Conservation (phyloP, 139 green algal species). For the Volvox reticuliferus region DNA sequence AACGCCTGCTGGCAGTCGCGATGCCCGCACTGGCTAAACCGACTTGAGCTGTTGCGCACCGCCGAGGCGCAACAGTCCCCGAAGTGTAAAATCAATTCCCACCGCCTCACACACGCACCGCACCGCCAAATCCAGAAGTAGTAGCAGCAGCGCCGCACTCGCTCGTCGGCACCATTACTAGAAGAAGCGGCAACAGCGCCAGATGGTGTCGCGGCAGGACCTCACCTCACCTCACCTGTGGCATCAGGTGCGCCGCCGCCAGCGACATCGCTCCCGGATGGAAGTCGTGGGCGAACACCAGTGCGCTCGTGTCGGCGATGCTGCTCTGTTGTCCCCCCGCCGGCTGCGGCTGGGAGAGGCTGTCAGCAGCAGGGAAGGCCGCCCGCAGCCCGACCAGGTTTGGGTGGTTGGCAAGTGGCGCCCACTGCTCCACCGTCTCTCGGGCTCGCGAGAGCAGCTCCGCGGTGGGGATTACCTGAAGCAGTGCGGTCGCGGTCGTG, state of each 20-base stretch:
- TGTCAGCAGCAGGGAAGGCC: slow-evolving; percentile 82
- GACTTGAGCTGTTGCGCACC: too few species aligned
- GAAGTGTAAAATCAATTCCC: too few species aligned
- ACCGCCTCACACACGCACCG: too few species aligned
- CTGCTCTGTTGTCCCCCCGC: background rate
- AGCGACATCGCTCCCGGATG: slow-evolving; percentile 75
- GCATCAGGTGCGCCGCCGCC: slow-evolving; percentile 49
- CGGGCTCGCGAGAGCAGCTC: slow-evolving; percentile 77
- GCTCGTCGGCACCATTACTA: too few species aligned
- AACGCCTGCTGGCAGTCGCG: too few species aligned
- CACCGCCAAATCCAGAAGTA: too few species aligned
- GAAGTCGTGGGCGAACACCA: slow-evolving; percentile 79
- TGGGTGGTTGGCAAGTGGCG: slow-evolving; percentile 75
- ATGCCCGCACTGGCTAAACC: too few species aligned
- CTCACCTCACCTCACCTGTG: background rate
- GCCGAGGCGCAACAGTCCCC: too few species aligned
- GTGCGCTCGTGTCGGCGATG: slow-evolving; percentile 3
- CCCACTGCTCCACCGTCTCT: slow-evolving; percentile 77
- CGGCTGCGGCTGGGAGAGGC: background rate
- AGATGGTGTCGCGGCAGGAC: too few species aligned
- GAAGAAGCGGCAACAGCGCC: too few species aligned
- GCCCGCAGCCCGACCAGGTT: slow-evolving; percentile 74
- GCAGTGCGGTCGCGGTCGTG: too few species aligned
- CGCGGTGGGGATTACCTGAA: slow-evolving; percentile 70
- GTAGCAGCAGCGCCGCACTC: too few species aligned